Evolutionary conservation across 306 rosid species (phyloP), one percentile per base, ranked within the genome.

Genomic region (Arachis hypogaea): DNA sequence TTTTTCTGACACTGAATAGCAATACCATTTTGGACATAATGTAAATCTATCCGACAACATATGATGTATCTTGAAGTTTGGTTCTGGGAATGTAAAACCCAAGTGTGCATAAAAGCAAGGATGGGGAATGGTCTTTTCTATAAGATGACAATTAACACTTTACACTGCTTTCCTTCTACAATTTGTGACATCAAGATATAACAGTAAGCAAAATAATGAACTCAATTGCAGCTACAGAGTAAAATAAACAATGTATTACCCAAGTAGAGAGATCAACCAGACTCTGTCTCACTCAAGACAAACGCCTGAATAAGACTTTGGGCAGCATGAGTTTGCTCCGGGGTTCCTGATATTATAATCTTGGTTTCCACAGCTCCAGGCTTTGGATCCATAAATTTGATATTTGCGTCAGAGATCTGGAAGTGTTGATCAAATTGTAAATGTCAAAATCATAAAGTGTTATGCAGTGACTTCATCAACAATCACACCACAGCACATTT

Each of bases 261-360:
- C 70, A 59, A 65, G 74, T 10, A 45, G 72, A 83, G 64, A 50
- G 38, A 80, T 90, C 85, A 95, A 62, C 87, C 65, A 67, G 91
- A 87, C 80, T 95, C 92, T 8, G 78, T 74, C 90, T 92, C 99
- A 40, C 92, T 83, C 83, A 92, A 86, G 67, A 95, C 99, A 83
- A 95, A 95, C 52, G 99, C 99, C 83, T 95, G 99, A 78, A 95
- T 92, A 74, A 92, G 96, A 87, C 98, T 92, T 62, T 95, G 99
- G 7, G 99, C 99, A 64, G 99, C 99, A 77, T 95, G 91, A 50
- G 98, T 88, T 77, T 95, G 98, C 83, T 95, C 99, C 5, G 98
- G 99, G 50, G 92, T 95, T 83, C 99, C 99, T 44, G 95, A 88
- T 77, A 92, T 95, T 78, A 90, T 85, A 71, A 92, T 90, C 64